Conservation (phyloP, 371 early-diverging fungal species). For the Phascolomyces articulosus region DNA sequence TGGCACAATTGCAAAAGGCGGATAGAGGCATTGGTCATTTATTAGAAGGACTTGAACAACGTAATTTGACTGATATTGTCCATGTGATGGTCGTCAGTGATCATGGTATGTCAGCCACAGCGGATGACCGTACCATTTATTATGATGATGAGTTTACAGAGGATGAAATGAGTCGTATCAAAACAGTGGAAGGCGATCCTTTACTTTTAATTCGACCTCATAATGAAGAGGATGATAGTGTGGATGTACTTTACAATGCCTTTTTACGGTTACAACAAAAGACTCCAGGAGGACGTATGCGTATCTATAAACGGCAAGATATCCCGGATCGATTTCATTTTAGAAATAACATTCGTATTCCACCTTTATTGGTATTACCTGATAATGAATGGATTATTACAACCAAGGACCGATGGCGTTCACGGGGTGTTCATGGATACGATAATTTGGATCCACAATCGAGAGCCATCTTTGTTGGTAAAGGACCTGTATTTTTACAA, state of each 20-base stretch:
- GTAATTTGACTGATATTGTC: conserved; percentile 72
- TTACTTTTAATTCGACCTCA: conserved; percentile 48
- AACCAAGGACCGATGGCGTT: conserved; percentile 39
- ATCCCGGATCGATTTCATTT: conserved; percentile 71
- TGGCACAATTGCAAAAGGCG: conserved; percentile 42
- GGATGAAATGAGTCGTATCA: conserved; percentile 35
- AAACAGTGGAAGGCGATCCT: conserved; percentile 34
- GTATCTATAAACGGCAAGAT: conserved; percentile 65
- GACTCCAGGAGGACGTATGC: conserved; percentile 51
- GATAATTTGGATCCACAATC: conserved; percentile 78
- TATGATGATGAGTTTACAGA: conserved; percentile 68
- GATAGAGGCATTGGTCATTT: conserved; percentile 74
- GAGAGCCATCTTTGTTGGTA: conserved; percentile 87
- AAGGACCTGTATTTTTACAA: conserved; percentile 72
- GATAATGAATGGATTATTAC: conserved; percentile 66
- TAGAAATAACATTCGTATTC: conserved; percentile 60
- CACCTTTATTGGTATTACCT: conserved; percentile 76
- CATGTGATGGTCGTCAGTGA: conserved; percentile 90
- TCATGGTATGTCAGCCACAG: conserved; percentile 87
- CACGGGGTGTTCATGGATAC: conserved; percentile 87
- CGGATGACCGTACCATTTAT: conserved; percentile 53
- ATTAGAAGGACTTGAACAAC: conserved; percentile 52
- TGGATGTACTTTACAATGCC: conserved; percentile 38
- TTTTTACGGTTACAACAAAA: conserved; percentile 29
- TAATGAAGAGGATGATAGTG: conserved; percentile 18